Evolutionary conservation across 768 basidiomycete genomes (phyloP), one percentile per base, ranked within the genome.

Genomic region (Phlebiopsis gigantea): DNA sequence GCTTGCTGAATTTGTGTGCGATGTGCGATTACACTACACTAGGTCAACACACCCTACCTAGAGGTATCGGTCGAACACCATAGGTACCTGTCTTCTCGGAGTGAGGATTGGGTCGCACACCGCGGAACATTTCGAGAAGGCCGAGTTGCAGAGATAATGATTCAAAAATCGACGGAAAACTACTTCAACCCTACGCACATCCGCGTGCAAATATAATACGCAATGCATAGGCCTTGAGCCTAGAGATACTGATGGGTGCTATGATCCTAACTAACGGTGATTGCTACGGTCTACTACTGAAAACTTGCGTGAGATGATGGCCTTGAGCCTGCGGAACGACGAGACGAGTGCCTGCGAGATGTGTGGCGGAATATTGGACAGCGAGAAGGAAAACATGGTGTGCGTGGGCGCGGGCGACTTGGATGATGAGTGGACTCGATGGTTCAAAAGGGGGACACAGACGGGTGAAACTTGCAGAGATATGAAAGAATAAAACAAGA

Each of bases 121-220:
- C n/a, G n/a, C n/a, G n/a, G n/a, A n/a, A n/a, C n/a, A n/a, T n/a
- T n/a, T n/a, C n/a, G n/a, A n/a, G n/a, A n/a, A n/a, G n/a, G 7
- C 19, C 12, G 29, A 19, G 19, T 30, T 30, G 47, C 47, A 48
- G 47, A 29, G 48, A 56, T 4, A 41, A 51, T 2, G 25, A 29
- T n/a, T n/a, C n/a, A n/a, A n/a, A n/a, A n/a, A n/a, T n/a, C n/a
- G n/a, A 39, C 34, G 45, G 30, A 24, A 31, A 47, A 51, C 47
- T 59, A 62, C n/a, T n/a, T n/a, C n/a, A n/a, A 57, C 58, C 64
- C 66, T 65, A 65, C 61, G 61, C 60, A 62, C 63, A 60, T 60
- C 55, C 46, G 58, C 57, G 59, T 62, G 61, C 60, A 61, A 61
- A 59, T 62, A 62, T 62, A 61, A 64, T 61, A 66, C 65, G 65